Evolutionary conservation across 2,329 filamentous ascomycete genomes (phyloP).

Genomic region (Nothopassalora personata): DNA sequence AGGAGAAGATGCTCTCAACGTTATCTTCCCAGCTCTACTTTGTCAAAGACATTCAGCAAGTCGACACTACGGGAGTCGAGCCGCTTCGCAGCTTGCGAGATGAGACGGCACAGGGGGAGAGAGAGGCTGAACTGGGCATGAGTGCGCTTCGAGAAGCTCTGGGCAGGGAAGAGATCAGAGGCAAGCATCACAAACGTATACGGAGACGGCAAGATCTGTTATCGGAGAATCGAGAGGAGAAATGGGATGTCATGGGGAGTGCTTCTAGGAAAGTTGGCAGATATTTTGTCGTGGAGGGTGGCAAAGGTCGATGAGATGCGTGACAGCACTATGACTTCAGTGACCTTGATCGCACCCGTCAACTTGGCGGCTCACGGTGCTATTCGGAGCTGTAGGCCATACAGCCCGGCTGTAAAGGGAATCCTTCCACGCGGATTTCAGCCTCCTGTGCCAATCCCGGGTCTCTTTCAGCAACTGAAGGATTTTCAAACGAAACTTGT

Average conservation of each 20-base stretch:
- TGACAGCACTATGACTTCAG: not conserved
- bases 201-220: constrained; percentile 41
- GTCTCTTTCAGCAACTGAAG: not conserved
- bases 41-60: constrained; percentile 75
- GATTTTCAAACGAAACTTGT: not conserved
- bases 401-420: not conserved
- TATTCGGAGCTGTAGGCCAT: not conserved
- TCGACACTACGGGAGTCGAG: constrained; percentile 66
- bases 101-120: constrained; percentile 57
- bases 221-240: constrained; percentile 46
- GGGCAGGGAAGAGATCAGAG: constrained; percentile 55
- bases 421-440: not conserved
- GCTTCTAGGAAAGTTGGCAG: constrained; percentile 62
- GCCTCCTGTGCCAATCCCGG: not conserved
- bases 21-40: constrained; percentile 82
- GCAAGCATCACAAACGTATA: constrained; percentile 49
- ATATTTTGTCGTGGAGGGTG: constrained; percentile 72
- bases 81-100: constrained; percentile 78
- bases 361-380: not conserved
- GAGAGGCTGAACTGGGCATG: constrained; percentile 56
- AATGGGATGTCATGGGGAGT: constrained; percentile 65
- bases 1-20: constrained; percentile 65
- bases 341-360: not conserved
- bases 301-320: constrained; percentile 33
- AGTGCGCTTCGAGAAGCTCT: constrained; percentile 54